Percentiles rank a stretch among this genome's conserved stretches.
Evolutionary conservation across 2,329 filamentous ascomycete species (phyloP).

Genomic region (Xylaria sp.): DNA sequence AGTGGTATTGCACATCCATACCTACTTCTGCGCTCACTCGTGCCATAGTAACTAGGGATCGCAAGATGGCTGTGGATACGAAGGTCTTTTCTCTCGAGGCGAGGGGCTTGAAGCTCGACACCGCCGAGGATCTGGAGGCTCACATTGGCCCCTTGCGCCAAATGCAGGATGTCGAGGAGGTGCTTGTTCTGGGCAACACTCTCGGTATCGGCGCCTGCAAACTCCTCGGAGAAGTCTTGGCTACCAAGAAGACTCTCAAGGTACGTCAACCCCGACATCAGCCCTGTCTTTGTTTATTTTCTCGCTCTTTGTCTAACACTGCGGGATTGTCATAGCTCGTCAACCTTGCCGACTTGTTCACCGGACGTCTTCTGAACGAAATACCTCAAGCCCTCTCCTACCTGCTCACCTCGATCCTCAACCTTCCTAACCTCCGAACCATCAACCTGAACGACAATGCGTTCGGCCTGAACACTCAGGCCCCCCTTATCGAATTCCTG

Average conservation of each 20-base stretch:
- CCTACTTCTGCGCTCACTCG: not conserved
- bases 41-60: conserved; percentile 7
- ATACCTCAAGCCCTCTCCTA: conserved; percentile 85
- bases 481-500: conserved; percentile 87
- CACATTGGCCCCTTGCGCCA: conserved; percentile 72
- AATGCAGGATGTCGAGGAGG: conserved; percentile 73
- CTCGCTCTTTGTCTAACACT: not conserved
- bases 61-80: conserved; percentile 43
- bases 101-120: conserved; percentile 88
- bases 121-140: conserved; percentile 76
- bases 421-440: conserved; percentile 79
- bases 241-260: conserved; percentile 76
- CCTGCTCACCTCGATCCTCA: conserved; percentile 79
- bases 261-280: conserved; percentile 37
- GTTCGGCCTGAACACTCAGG: conserved; percentile 92
- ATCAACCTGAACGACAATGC: conserved; percentile 97
- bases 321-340: conserved; percentile 49
- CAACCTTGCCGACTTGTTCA: conserved; percentile 97
- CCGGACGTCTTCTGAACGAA: conserved; percentile 83
- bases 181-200: conserved; percentile 85
- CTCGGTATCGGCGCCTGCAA: conserved; percentile 84
- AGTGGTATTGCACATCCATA: not conserved
- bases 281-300: conserved; percentile 3
- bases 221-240: conserved; percentile 74
- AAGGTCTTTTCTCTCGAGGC: conserved; percentile 87